Base-by-base conservation (phyloP, 2,329 filamentous ascomycete genomes). In the Leptographium radiaticola region DNA sequence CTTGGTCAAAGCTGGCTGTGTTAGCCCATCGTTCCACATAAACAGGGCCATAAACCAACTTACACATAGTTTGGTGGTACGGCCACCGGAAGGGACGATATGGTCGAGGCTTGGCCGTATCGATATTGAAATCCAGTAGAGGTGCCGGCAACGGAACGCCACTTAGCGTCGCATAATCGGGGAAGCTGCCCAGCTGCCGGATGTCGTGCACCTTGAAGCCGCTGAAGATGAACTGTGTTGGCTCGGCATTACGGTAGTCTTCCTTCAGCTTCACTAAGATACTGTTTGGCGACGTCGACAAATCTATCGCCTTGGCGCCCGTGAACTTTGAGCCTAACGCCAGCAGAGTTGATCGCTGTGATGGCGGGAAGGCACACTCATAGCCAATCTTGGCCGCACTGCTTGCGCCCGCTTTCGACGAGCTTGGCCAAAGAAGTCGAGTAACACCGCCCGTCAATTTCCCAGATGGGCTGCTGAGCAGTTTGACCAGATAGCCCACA, bases 21-120 rank as follows among this genome's bases (percentile, higher is more conserved):
- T 16, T 10, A 40, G 9, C 34, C 9, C 34, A 36, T 3, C 34
- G 30, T 7, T 39, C 12, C 16, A 47, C 83, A 61, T 77, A 25
- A 25, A 25, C 25, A 25, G 25, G 25, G 5, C 25, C 25, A 5
- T 25, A 25, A 25, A 25, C 25, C 25, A 25, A 25, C 25, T 25
- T 25, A 91, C 87, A 87, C 89, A 95, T 94, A 0, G 88, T 94
- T 64, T 95, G 89, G 64, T 93, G 87, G 63, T 94, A 95, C 0
- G 76, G 72, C 89, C 89, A 94, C 61, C 89, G 69, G 45, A 94
- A 86, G 0, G 89, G 89, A 43, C 89, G 75, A 64, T 90, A 94
- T 0, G 88, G 88, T 55, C 89, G 75, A 1, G 88, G 79, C 11
- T 75, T 62, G 1, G 88, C 87, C 58, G 73, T 86, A 15, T 75